Conservation (phyloP, 768 basidiomycete species). For the Galerina sulciceps region DNA sequence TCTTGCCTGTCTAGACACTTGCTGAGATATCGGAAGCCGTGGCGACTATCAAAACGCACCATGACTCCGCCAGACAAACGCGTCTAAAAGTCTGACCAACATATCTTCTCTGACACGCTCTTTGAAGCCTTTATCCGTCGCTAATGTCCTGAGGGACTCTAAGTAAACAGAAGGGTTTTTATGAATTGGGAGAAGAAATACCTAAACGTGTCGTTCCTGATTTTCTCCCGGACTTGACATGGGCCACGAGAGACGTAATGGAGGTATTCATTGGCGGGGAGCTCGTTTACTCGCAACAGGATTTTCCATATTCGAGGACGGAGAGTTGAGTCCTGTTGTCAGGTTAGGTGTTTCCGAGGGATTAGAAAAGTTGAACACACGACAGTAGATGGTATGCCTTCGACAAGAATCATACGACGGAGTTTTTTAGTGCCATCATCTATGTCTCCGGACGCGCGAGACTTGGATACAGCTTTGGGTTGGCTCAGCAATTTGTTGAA, state of each 20-base stretch:
- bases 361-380: slow-evolving; percentile 46
- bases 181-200: slow-evolving; percentile 28
- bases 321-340: slow-evolving; percentile 73
- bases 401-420: slow-evolving; percentile 85
- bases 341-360: neutral
- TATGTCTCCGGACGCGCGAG: slow-evolving; percentile 59
- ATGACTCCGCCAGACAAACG: slow-evolving; percentile 95
- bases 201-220: slow-evolving; percentile 97
- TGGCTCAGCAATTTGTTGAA: slow-evolving; percentile 83
- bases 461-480: slow-evolving; percentile 66
- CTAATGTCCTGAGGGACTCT: slow-evolving; percentile 69
- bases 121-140: slow-evolving; percentile 97
- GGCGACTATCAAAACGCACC: slow-evolving; percentile 46
- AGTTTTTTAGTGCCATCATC: slow-evolving; percentile 88
- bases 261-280: slow-evolving; percentile 78
- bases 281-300: slow-evolving; percentile 77
- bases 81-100: slow-evolving; percentile 94
- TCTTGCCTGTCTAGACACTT: slow-evolving; percentile 68
- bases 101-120: slow-evolving; percentile 96
- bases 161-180: neutral
- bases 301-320: slow-evolving; percentile 95
- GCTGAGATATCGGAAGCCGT: neutral
- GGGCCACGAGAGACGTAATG: slow-evolving; percentile 83
- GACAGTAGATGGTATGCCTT: slow-evolving; percentile 80
- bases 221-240: slow-evolving; percentile 88